Evolutionary conservation across 441 rosid genomes (phyloP), one percentile per base, ranked within the genome.

Genomic region (Isatis lusitanica): DNA sequence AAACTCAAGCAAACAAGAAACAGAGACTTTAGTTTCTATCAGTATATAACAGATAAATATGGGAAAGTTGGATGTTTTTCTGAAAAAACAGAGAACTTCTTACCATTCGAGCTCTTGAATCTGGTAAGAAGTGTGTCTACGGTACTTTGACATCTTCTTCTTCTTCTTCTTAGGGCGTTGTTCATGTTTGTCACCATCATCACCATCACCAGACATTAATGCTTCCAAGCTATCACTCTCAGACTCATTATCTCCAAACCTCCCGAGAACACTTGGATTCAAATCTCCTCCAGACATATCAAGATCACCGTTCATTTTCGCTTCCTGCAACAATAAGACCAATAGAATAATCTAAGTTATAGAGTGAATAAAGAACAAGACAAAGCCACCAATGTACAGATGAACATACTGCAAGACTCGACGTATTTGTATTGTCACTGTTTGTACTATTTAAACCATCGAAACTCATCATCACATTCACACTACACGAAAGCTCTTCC

Each of bases 151-250:
- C 66, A 10, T 59, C 35, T 60, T 74, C 73, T 66, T 78, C 5
- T 53, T 53, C 66, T 71, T 77, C 66, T 63, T 70, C 65, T 71
- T 74, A n/a, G 76, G 77, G 0, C 40, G 55, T 60, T 62, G 65
- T 50, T 68, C 79, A 38, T 79, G 70, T 40, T 63, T 59, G 10
- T 47, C 36, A 55, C 74, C 59, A 13, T 47, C 36, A 55, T 78
- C 47, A 56, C 74, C 75, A 68, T 85, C 87, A 10, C 89, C 89
- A 11, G 88, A 85, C 62, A 80, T 80, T 26, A 26, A 26, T 26
- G 71, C 83, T 31, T 84, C 90, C 33, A 84, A 47, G 72, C 84
- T 84, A 63, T 84, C 86, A 72, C 84, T 88, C 55, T 82, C 92
- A 16, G 70, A 74, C 43, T 77, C 87, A 65, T 82, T 88, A 26